Conservation (phyloP, 495 filamentous ascomycete species). For the Pyrenopolyporus hunteri region DNA sequence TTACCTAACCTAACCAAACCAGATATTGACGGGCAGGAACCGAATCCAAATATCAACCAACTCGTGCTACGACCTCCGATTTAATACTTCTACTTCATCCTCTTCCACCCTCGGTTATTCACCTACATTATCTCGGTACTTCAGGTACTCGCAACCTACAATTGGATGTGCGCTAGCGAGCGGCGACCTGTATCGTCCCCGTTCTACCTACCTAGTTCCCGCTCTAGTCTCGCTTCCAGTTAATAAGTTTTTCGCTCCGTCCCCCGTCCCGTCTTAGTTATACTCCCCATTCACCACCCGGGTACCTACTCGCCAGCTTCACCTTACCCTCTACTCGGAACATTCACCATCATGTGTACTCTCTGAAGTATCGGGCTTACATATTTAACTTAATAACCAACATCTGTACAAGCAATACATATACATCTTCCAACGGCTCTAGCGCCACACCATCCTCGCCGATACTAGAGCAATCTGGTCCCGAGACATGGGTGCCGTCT, state of each 20-base stretch:
- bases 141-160: no score
- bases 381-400: no score
- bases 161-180: no score
- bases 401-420: neutral
- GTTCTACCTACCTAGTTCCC: no score
- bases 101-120: no score
- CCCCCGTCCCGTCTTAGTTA: no score
- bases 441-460: neutral
- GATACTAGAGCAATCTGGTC: neutral
- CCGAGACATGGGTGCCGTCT: constrained; percentile 30
- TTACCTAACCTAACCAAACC: neutral
- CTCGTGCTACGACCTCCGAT: no score
- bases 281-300: no score
- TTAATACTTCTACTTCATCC: neutral
- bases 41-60: neutral
- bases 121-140: no score
- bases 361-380: constrained; percentile 4
- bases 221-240: neutral
- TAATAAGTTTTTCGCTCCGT: neutral
- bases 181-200: no score
- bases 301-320: neutral
- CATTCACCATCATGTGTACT: constrained; percentile 11
- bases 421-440: neutral
- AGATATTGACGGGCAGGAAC: neutral
- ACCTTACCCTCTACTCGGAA: constrained; percentile 2